Evolutionary conservation across 257 asterid species (phyloP), one percentile per base, ranked within the genome.

Genomic region (Ballota nigra): DNA sequence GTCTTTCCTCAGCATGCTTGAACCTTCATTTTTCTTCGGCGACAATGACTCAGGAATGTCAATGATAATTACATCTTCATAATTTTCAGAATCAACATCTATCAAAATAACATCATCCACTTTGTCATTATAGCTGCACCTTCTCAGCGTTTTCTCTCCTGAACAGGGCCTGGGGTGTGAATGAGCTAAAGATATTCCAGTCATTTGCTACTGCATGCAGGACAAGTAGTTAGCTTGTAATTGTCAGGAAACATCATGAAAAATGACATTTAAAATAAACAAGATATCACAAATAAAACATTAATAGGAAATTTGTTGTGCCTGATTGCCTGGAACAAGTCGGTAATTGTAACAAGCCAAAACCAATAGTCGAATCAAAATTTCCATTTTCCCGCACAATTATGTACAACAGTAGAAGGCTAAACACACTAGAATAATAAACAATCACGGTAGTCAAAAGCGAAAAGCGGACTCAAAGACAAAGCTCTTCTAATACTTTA

Each of bases 1-100:
- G 56, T 75, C 83, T 63, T 78, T 74, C 49, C 77, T 77, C 55
- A 38, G 66, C 49, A 55, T 63, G 34, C 68, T 71, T 13, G 92
- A 61, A 51, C 72, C 78, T 51, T 69, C 66, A 33, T 41, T 31
- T 69, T 82, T 87, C 66, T 73, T 83, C 4, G 77, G 76, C 4
- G 79, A 72, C 26, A 75, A 60, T 16, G 88, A 75, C 38, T 88
- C 92, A 58, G 96, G 92, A 69, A 70, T 77, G 66, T 93, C 97
- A 63, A 93, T 80, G 66, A 88, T 51, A 19, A 93, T 73, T 29
- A 83, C 84, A 70, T 83, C 76, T 47, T 84, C 84, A 7, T 72
- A 63, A 68, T 53, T 63, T 57, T 86, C 89, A 56, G 79, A 59
- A 60, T 91, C 97, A 3, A 77, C 85, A 56, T 94, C 99, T 63